phyloP scores from a whole-genome alignment of 2,329 filamentous ascomycete species.

The Talaromyces sp. region DNA sequence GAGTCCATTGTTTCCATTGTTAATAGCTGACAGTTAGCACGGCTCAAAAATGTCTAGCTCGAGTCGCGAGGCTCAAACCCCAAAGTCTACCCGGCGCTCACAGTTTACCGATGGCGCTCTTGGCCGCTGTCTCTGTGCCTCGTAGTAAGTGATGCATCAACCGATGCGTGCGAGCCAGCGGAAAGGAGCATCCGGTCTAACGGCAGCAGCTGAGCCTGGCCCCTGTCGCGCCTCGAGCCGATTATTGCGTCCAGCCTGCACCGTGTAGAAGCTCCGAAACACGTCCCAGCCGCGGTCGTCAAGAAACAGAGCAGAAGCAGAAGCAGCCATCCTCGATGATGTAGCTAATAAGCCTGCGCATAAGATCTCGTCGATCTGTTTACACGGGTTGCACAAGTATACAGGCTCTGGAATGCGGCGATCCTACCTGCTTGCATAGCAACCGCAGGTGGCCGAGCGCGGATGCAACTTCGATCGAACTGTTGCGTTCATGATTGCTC shows the following conservation, averaged over 20 bases:
- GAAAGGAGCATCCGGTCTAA: neutral
- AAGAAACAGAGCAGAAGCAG: neutral
- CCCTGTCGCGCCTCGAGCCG: neutral
- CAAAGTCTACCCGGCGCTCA: neutral
- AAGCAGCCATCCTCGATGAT: neutral
- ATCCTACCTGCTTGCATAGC: slow-evolving; percentile 13
- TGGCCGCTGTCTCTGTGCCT: neutral
- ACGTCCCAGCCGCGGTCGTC: neutral
- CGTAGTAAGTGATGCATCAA: neutral
- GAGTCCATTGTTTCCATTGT: neutral
- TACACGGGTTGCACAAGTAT: neutral
- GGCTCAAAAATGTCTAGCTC: neutral
- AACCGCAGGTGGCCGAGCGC: slow-evolving; percentile 7
- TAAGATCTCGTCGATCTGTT: neutral
- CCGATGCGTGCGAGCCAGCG: neutral
- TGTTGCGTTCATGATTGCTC: neutral
- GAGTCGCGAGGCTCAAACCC: neutral
- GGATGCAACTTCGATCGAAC: slow-evolving; percentile 7
- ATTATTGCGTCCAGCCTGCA: neutral
- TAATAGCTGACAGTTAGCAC: neutral
- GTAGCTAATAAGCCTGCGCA: neutral
- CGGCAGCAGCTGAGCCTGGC: neutral
- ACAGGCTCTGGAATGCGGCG: slow-evolving; percentile 12
- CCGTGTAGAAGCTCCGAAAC: neutral
- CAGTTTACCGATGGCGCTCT: too few species aligned